Base-by-base conservation (phyloP, 1,284 basidiomycete species). In the Cutaneotrichosporon sp. region DNA sequence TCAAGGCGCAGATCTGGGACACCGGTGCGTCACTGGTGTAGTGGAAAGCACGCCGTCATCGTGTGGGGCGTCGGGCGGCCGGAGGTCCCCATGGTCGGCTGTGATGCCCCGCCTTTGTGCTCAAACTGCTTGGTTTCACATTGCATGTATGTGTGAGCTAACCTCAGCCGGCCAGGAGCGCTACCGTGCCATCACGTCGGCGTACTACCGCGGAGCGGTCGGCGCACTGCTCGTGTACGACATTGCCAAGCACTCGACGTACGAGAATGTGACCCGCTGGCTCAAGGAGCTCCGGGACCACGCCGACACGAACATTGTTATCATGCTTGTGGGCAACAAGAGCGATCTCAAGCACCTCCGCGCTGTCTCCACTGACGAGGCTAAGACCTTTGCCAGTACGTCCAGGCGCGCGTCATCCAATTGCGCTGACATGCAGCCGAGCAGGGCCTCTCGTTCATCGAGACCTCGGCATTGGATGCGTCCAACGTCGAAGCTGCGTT, bases 1-100 rank as follows among this genome's bases (percentile, higher is more conserved):
- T 99, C 74, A 99, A 99, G 83, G 96, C 96, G 34, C 96, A 99
- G 83, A 98, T 99, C 74, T 99, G 96, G 96, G 97, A 99, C 83
- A 98, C 94, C 74, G 91, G 91, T 91, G 66, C 69, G 85, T 81
- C 32, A 53, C 18, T 52, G 50, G 5, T 14, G 11, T 13, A 13
- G 40, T 16, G 40, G 40, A 16, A 18, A 13, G 40, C 40, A 42
- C 13, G 40, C 16, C 40, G 40, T 42, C 40, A 42, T 42, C 14
- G 5, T 16, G 40, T 42, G 40, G 40, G 40, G 16, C 40, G 16
- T 46, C 16, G 42, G 42, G 18, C 18, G 42, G 18, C 42, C n/a
- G 18, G 18, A 21, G 42, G 42, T 7, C 18, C 18, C 42, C 18
- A 18, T n/a, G 42, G 18, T 5, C 42, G 18, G 42, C 42, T 16